Evolutionary conservation across 305 asterid species (phyloP).

Genomic region (Caryopteris hybrid): DNA sequence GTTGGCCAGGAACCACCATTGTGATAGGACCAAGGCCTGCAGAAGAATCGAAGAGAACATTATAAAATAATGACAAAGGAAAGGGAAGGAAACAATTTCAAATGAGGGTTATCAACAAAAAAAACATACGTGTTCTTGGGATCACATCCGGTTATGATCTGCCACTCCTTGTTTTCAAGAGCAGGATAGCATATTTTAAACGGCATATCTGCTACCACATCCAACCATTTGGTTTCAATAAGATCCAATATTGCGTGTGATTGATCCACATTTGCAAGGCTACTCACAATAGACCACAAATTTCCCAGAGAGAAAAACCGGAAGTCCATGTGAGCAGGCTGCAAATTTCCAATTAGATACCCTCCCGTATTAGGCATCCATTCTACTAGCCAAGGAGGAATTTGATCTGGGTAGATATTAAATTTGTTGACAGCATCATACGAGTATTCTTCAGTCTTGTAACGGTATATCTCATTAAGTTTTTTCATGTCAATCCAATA

Average conservation of each 20-base stretch:
- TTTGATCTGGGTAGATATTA: slow-evolving; percentile 77
- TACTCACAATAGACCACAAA: slow-evolving; percentile 62
- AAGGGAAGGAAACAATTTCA: neutral
- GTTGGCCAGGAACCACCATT: slow-evolving; percentile 84
- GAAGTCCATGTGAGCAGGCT: slow-evolving; percentile 84
- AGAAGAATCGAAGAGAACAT: slow-evolving; percentile 11
- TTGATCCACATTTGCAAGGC: slow-evolving; percentile 51
- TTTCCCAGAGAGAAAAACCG: slow-evolving; percentile 76
- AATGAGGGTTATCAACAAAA: slow-evolving; percentile 7
- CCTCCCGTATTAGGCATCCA: slow-evolving; percentile 83
- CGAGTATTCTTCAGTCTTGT: slow-evolving; percentile 76
- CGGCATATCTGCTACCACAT: slow-evolving; percentile 75
- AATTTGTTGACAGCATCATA: slow-evolving; percentile 75
- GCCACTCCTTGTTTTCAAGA: slow-evolving; percentile 76
- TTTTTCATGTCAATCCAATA: slow-evolving; percentile 72
- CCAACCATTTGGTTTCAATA: slow-evolving; percentile 66
- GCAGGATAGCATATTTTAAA: slow-evolving; percentile 77
- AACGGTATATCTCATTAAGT: slow-evolving; percentile 67
- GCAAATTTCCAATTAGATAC: slow-evolving; percentile 65
- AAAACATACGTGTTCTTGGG: slow-evolving; percentile 67
- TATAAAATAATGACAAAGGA: neutral
- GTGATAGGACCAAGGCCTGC: slow-evolving; percentile 86
- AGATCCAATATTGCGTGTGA: slow-evolving; percentile 71
- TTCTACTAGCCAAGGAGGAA: slow-evolving; percentile 67
- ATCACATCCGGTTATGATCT: slow-evolving; percentile 69